Conservation (phyloP, 768 basidiomycete genomes). For the Kwoniella bestiolae region DNA sequence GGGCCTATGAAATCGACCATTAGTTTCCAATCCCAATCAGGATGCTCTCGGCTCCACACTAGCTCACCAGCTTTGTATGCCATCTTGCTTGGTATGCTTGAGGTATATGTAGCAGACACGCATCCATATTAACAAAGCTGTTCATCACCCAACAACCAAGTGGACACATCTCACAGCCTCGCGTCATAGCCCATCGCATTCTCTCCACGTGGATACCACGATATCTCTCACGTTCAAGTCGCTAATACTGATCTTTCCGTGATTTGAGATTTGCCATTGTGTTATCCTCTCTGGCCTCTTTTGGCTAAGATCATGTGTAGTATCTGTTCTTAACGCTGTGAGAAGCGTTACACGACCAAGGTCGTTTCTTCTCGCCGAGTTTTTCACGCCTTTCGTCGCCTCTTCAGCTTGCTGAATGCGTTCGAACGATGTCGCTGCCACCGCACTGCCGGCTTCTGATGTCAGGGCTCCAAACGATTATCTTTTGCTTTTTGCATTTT, state of each 20-base stretch:
- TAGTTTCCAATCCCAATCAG: too few relatives aligned
- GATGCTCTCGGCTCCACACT: too few relatives aligned
- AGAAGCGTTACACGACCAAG: conserved; percentile 46
- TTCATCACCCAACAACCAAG: background rate
- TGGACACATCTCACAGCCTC: too few relatives aligned
- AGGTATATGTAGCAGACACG: too few relatives aligned
- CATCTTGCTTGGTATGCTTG: conserved; percentile 20
- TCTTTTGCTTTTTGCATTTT: conserved; percentile 3
- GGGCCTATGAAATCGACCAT: too few relatives aligned
- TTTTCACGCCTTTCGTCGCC: conserved; percentile 35
- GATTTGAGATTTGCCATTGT: background rate
- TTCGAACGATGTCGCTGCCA: conserved; percentile 48
- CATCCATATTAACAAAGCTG: background rate
- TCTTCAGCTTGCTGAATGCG: conserved; percentile 51
- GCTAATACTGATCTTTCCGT: background rate
- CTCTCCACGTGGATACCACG: background rate
- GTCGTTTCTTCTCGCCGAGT: conserved; percentile 38
- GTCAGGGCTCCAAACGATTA: too few relatives aligned
- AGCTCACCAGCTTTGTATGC: conserved; percentile 39
- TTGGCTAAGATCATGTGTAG: conserved; percentile 57
- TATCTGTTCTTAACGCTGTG: conserved; percentile 55
- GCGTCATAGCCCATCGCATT: too few relatives aligned
- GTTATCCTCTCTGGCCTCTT: conserved; percentile 56
- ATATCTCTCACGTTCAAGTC: background rate
- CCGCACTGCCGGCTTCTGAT: conserved; percentile 51